phyloP scores from a whole-genome alignment of 2,329 filamentous ascomycete species.

The Clarireedia homoeocarpa region DNA sequence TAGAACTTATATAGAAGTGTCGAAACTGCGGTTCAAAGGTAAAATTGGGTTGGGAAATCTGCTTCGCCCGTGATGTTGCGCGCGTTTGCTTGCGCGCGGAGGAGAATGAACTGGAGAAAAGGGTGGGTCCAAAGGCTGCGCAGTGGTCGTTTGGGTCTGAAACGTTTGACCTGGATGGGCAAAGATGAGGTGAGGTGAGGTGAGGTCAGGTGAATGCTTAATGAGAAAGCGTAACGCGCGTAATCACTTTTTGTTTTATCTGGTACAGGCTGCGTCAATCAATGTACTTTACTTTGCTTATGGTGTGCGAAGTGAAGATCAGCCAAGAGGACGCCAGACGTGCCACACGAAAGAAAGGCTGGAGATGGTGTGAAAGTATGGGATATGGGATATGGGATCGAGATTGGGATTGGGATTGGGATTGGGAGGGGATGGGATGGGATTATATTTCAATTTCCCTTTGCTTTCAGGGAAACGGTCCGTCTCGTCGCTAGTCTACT shows the following conservation, averaged over 20 bases:
- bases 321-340: no score
- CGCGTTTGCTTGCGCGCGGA: background rate
- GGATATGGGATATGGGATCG: no score
- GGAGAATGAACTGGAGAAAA: background rate
- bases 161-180: background rate
- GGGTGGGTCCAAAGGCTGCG: background rate
- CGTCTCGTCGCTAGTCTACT: no score
- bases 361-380: no score
- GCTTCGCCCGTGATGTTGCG: slow-evolving; percentile 4
- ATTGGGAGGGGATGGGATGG: no score
- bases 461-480: no score
- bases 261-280: no score
- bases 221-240: background rate
- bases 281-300: no score
- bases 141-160: background rate
- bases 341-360: no score
- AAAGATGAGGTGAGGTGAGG: background rate
- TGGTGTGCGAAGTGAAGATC: no score
- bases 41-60: background rate
- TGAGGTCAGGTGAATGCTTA: background rate
- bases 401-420: no score
- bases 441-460: no score
- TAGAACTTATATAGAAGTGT: background rate
- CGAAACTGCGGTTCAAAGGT: background rate
- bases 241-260: background rate